Percentiles rank a stretch among this genome's conserved stretches.
phyloP scores from a whole-genome alignment of 73 alveolate species.

The Breviolum minutum region DNA sequence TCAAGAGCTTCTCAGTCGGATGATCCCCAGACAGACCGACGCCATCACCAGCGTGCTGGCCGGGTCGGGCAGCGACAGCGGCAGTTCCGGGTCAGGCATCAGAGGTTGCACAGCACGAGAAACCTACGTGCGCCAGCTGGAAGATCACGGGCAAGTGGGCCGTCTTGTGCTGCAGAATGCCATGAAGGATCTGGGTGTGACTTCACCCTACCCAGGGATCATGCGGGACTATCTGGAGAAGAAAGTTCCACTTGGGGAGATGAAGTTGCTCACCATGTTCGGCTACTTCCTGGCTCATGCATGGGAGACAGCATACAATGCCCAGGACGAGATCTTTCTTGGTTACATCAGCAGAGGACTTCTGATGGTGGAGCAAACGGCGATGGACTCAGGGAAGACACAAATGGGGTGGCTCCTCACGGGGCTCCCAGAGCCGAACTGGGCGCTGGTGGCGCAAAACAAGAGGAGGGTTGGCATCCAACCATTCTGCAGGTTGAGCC shows the following conservation, averaged over 20 bases:
- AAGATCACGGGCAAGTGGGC: too few species aligned
- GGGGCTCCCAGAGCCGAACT: background rate
- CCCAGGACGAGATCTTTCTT: background rate
- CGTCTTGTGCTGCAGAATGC: background rate
- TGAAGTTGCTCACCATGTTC: background rate
- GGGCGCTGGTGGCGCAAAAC: too few species aligned
- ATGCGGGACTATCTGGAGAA: background rate
- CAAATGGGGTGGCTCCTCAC: constrained; percentile 35
- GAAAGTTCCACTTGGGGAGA: background rate
- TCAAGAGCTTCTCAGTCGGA: background rate
- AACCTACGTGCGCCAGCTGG: background rate
- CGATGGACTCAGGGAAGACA: background rate
- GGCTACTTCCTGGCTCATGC: too few species aligned
- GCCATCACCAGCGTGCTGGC: background rate
- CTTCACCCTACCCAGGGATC: background rate
- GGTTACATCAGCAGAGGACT: background rate
- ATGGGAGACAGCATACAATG: too few species aligned
- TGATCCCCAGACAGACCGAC: background rate
- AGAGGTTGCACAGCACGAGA: background rate
- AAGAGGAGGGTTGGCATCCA: background rate
- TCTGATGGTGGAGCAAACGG: background rate
- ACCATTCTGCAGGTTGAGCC: background rate
- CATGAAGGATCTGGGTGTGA: background rate
- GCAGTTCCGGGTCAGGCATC: background rate
- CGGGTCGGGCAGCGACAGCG: background rate